Evolutionary conservation across 805 yeast species (phyloP).

Genomic region (Teunomyces gatunensis): DNA sequence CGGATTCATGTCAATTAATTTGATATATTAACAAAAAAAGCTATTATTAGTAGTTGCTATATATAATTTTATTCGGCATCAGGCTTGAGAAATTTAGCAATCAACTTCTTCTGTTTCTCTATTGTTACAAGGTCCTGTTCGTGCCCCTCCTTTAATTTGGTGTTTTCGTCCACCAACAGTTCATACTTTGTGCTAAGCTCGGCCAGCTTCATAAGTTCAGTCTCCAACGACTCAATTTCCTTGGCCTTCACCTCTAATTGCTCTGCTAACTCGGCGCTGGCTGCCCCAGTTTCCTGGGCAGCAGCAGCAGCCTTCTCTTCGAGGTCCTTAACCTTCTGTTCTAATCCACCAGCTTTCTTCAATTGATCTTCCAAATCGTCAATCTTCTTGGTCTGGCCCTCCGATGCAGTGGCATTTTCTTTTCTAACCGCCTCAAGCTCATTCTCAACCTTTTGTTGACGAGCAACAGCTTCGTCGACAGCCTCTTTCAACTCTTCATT

Average conservation of each 20-base stretch:
- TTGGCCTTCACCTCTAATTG: not conserved
- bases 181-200: not conserved
- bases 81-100: not conserved
- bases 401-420: not conserved
- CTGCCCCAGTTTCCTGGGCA: not conserved
- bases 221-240: not conserved
- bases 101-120: not conserved
- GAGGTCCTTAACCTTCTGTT: not conserved
- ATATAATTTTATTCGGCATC: not conserved
- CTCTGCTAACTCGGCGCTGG: not conserved
- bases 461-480: too few species aligned
- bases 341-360: constrained; percentile 1
- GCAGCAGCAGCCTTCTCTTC: constrained; percentile 3
- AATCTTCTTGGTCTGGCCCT: not conserved
- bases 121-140: not conserved
- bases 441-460: too few species aligned
- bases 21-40: too few species aligned
- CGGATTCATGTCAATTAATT: not conserved
- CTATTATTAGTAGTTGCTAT: not conserved
- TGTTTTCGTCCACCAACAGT: not conserved
- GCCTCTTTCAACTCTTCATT: not conserved
- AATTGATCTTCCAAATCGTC: constrained; percentile 1
- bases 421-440: not conserved
- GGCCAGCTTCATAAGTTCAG: not conserved
- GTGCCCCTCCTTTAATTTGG: not conserved